Evolutionary conservation across 257 asterid genomes (phyloP).

Genomic region (Nicotiana undulata): DNA sequence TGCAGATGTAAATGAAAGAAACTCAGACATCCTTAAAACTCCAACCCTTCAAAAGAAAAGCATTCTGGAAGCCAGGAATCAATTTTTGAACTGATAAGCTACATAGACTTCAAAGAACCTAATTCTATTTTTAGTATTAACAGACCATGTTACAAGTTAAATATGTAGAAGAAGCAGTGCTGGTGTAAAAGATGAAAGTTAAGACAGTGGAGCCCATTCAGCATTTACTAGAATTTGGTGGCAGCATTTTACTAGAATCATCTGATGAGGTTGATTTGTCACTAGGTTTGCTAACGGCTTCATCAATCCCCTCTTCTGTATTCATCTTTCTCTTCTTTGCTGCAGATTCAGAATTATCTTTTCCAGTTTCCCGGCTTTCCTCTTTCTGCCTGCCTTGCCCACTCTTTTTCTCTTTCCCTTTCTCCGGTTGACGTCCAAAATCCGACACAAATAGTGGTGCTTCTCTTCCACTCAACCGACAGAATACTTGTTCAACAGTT

Average conservation of each 20-base stretch:
- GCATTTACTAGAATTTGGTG: slow-evolving; percentile 13
- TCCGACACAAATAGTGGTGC: slow-evolving; percentile 65
- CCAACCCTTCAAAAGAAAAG: too few species aligned
- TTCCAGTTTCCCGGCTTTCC: slow-evolving; percentile 11
- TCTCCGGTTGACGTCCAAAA: slow-evolving; percentile 29
- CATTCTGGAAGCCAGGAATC: too few species aligned
- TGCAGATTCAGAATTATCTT: slow-evolving; percentile 35
- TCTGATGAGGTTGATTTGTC: slow-evolving; percentile 6
- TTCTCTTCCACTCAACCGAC: slow-evolving; percentile 83
- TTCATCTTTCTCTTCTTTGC: slow-evolving; percentile 65
- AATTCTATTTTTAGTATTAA: not conserved
- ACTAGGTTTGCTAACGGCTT: slow-evolving; percentile 22
- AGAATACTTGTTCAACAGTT: slow-evolving; percentile 80
- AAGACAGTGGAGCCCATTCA: not conserved
- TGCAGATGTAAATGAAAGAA: too few species aligned
- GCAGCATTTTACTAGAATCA: slow-evolving; percentile 22
- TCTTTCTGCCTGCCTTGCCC: slow-evolving; percentile 11
- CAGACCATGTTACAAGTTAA: not conserved
- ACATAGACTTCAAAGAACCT: not conserved
- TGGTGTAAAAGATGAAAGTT: not conserved
- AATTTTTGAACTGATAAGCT: not conserved
- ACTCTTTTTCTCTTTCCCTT: slow-evolving; percentile 40
- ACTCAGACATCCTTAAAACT: too few species aligned
- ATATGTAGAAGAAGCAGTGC: not conserved
- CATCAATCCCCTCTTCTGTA: slow-evolving; percentile 36